Evolutionary conservation across 306 rosid species (phyloP).

Genomic region (Myrica gale): DNA sequence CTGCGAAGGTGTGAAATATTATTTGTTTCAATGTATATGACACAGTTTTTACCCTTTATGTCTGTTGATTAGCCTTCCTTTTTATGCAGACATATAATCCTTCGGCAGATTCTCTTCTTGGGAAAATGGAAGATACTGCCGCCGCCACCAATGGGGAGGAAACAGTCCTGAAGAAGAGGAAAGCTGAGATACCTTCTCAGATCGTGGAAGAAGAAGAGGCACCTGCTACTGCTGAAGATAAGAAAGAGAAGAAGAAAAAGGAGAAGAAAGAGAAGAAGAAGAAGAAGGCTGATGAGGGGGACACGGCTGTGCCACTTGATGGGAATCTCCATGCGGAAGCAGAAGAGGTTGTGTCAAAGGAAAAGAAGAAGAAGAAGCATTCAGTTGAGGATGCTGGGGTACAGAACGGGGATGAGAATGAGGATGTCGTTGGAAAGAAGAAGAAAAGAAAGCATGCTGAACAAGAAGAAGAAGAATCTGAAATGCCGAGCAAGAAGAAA

Average conservation of each 20-base stretch:
- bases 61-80: constrained; percentile 18
- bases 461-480: constrained; percentile 48
- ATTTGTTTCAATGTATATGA: constrained; percentile 2
- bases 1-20: constrained; percentile 63
- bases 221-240: constrained; percentile 26
- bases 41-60: not conserved
- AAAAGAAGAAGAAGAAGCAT: constrained; percentile 54
- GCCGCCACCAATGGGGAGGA: constrained; percentile 39
- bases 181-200: not conserved
- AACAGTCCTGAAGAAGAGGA: constrained; percentile 27
- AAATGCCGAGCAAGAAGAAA: constrained; percentile 48
- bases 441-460: constrained; percentile 51
- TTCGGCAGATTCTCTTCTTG: constrained; percentile 69
- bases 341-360: constrained; percentile 39
- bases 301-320: constrained; percentile 18
- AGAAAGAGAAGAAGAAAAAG: constrained; percentile 56
- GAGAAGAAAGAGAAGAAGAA: constrained; percentile 56
- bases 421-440: constrained; percentile 38
- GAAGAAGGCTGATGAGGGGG: constrained; percentile 42
- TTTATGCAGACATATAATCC: constrained; percentile 74
- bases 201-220: constrained; percentile 27
- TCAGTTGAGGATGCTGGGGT: constrained; percentile 40
- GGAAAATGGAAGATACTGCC: constrained; percentile 27
- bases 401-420: constrained; percentile 18
- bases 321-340: constrained; percentile 26